phyloP scores from a whole-genome alignment of 495 filamentous ascomycete genomes.

The Penicillium simplicissimum region DNA sequence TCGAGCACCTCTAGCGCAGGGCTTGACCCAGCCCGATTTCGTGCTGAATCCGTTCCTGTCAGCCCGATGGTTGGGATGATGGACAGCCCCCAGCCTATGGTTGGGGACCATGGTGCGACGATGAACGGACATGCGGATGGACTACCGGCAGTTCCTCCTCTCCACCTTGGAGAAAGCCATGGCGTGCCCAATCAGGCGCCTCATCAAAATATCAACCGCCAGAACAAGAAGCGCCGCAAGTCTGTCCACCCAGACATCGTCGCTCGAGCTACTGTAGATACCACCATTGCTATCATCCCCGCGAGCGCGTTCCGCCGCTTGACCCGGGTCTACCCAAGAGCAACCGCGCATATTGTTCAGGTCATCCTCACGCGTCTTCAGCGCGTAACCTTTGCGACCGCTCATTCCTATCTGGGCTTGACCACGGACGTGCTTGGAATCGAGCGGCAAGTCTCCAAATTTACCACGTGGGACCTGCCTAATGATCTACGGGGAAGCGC shows the following conservation, averaged over 20 bases:
- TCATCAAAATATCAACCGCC: constrained; percentile 4
- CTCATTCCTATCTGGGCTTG: constrained; percentile 88
- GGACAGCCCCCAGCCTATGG: constrained; percentile 36
- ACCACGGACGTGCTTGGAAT: constrained; percentile 88
- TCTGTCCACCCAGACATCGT: constrained; percentile 97
- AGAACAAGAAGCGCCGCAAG: constrained; percentile 47
- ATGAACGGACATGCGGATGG: constrained; percentile 25
- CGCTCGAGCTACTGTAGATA: constrained; percentile 93
- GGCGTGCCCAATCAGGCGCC: constrained; percentile 23
- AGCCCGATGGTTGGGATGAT: constrained; percentile 42
- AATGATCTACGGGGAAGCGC: constrained; percentile 87
- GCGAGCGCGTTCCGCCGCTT: constrained; percentile 91
- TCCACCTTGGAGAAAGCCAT: constrained; percentile 63
- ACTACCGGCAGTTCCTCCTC: constrained; percentile 64
- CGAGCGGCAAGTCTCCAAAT: constrained; percentile 88
- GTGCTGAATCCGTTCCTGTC: constrained; percentile 43
- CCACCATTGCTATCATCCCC: constrained; percentile 96
- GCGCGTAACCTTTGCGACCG: constrained; percentile 90
- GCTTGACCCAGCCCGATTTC: constrained; percentile 35
- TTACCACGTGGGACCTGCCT: constrained; percentile 86
- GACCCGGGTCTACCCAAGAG: constrained; percentile 93
- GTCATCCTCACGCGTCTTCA: constrained; percentile 94
- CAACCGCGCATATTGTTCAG: constrained; percentile 95
- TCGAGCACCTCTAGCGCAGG: constrained; percentile 44
- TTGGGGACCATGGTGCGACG: constrained; percentile 22